Base-by-base conservation (phyloP, 148 eudicot species). In the Rhododendron mucronatum region DNA sequence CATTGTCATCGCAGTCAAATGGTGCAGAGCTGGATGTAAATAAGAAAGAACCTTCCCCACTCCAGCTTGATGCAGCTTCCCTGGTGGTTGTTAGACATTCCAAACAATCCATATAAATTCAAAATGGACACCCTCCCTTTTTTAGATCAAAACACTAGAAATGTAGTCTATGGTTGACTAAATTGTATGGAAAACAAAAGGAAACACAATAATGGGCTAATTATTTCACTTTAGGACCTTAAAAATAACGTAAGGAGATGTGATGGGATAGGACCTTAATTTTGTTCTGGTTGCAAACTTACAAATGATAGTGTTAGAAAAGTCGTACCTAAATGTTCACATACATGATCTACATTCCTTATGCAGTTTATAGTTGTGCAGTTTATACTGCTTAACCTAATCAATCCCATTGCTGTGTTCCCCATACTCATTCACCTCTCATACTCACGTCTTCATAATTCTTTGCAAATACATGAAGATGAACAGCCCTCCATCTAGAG, bases 11-110 rank as follows among this genome's bases (percentile, higher is more conserved):
- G 88, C 98, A 92, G 88, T 95, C 97, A 93, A 90, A 93, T 35
- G 92, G 92, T 51, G 97, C 99, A 84, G 98, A 91, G 93, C 99
- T 95, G 87, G 99, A 95, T 41, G 99, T 96, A 90, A 96, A 96
- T 35, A 95, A 88, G 83, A 96, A 94, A 80, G 92, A 91, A 81
- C 99, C 99, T 86, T 94, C 92, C 37, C 99, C 97, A 82, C 90
- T 92, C 99, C 99, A 96, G 86, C 87, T 88, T 81, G 86, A 91
- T 61, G 92, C 89, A 80, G 99, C 98, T 89, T 90, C 95, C 90
- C 96, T 95, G 88, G 45, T 83, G 20, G 75, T 69, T 69, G 44
- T 59, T 82, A 69, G 85, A 59, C 83, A 82, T 83, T 82, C 23
- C 74, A 77, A 59, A 84, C 16, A 65, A 84, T 50, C 10, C 9